Evolutionary conservation across 2,329 filamentous ascomycete genomes (phyloP).

Genomic region (Diaporthe eres): DNA sequence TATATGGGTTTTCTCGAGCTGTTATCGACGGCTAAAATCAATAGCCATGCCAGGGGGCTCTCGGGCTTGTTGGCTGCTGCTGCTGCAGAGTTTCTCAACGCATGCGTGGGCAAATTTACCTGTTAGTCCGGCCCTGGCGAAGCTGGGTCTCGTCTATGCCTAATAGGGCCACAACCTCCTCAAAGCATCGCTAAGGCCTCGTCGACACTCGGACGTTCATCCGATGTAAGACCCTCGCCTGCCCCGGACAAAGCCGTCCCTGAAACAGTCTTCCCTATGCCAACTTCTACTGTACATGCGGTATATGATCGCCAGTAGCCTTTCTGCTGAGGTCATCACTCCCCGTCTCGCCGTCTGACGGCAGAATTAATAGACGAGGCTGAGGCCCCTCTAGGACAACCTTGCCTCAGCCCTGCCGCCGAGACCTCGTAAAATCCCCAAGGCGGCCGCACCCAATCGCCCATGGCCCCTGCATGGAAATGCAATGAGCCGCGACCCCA

Average conservation of each 20-base stretch:
- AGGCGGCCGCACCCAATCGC: constrained; percentile 16
- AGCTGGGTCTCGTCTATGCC: neutral
- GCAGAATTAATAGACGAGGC: constrained; percentile 11
- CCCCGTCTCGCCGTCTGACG: neutral
- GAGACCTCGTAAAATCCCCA: neutral
- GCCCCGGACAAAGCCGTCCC: constrained; percentile 20
- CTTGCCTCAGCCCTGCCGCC: constrained; percentile 25
- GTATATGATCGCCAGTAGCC: neutral
- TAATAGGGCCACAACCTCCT: neutral
- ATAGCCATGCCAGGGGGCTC: neutral
- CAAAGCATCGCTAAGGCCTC: neutral
- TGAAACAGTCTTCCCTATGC: constrained; percentile 13
- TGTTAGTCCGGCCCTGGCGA: neutral
- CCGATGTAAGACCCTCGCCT: constrained; percentile 7
- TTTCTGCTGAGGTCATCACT: constrained; percentile 2
- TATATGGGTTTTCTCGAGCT: neutral
- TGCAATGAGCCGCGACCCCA: neutral
- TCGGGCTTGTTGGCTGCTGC: neutral
- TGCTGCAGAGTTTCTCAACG: too few species aligned
- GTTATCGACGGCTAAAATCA: neutral
- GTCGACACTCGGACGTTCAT: constrained; percentile 18
- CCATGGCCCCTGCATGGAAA: neutral
- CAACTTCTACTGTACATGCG: neutral
- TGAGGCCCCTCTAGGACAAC: neutral
- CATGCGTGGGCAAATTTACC: neutral